These are phyloP conservation scores for Fimicolochytrium jonesii DNA, from an alignment of 192 early-diverging fungal species.

Conservation along the genomic window DNA sequence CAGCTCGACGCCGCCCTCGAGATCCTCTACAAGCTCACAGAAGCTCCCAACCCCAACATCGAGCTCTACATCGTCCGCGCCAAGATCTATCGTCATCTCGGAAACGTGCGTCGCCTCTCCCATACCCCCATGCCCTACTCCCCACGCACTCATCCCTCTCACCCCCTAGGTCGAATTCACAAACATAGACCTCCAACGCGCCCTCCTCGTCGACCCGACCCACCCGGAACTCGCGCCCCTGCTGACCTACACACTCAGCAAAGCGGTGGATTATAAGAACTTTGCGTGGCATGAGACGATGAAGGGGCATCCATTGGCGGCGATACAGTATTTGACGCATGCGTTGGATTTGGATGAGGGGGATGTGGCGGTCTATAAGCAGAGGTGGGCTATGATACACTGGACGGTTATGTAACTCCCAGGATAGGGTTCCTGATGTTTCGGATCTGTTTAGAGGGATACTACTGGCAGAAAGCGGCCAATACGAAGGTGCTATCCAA, in stretches of 20 bases:
- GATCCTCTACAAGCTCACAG: conserved; percentile 35
- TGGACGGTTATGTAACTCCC: too few relatives aligned
- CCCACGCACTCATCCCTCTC: neutral
- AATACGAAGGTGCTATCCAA: conserved; percentile 42
- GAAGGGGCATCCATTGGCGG: conserved; percentile 26
- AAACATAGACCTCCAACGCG: conserved; percentile 35
- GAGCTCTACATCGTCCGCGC: conserved; percentile 47
- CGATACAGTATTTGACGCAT: conserved; percentile 42
- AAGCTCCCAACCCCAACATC: conserved; percentile 10
- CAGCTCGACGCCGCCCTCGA: conserved; percentile 34
- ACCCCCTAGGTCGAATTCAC: conserved; percentile 25
- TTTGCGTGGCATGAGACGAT: conserved; percentile 42
- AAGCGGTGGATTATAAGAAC: conserved; percentile 43
- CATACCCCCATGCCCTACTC: neutral
- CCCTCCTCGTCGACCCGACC: conserved; percentile 20
- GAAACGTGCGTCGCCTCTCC: conserved; percentile 7
- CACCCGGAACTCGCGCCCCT: conserved; percentile 43
- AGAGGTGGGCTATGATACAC: too few relatives aligned
- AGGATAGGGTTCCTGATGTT: too few relatives aligned
- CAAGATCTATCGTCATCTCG: conserved; percentile 37
- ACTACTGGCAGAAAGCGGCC: conserved; percentile 37
- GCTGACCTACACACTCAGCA: conserved; percentile 28
- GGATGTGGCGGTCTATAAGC: conserved; percentile 42
- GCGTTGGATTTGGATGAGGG: conserved; percentile 45
- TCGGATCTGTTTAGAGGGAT: conserved; percentile 41